These are phyloP conservation scores for Excoecaria agallocha DNA, from an alignment of 345 rosid genomes.

Conservation along the genomic window DNA sequence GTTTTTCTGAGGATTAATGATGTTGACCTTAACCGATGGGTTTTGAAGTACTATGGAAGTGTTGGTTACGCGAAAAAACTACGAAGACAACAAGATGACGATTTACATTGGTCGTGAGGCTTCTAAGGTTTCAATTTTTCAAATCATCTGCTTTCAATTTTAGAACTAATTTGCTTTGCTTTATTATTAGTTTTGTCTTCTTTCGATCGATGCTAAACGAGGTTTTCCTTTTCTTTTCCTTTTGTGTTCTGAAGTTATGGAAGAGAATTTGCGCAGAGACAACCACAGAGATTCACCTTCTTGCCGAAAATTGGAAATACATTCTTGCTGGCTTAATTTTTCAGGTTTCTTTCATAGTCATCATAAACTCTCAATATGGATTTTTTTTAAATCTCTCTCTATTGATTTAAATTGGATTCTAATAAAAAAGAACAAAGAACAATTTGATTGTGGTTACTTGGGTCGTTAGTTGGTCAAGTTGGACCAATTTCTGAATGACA, in stretches of 20 bases:
- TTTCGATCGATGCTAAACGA: not conserved
- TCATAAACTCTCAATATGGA: not conserved
- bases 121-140: constrained; percentile 45
- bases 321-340: constrained; percentile 80
- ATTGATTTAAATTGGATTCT: not conserved
- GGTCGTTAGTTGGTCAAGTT: not conserved
- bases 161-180: not conserved
- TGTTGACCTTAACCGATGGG: constrained; percentile 50
- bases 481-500: not conserved
- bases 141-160: not conserved
- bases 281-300: constrained; percentile 74
- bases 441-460: not conserved
- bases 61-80: constrained; percentile 33
- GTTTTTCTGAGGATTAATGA: constrained; percentile 24
- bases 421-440: not conserved
- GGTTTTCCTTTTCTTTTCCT: constrained; percentile 10
- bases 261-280: constrained; percentile 84
- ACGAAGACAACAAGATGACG: constrained; percentile 47
- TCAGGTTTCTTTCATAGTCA: constrained; percentile 53
- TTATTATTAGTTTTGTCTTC: constrained; percentile 13
- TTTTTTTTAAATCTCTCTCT: not conserved
- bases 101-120: constrained; percentile 95
- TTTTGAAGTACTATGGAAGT: constrained; percentile 60
- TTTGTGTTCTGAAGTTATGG: constrained; percentile 77
- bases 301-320: constrained; percentile 82